Evolutionary conservation across 2,329 filamentous ascomycete genomes (phyloP).

Genomic region (Hypoxylon sp.): DNA sequence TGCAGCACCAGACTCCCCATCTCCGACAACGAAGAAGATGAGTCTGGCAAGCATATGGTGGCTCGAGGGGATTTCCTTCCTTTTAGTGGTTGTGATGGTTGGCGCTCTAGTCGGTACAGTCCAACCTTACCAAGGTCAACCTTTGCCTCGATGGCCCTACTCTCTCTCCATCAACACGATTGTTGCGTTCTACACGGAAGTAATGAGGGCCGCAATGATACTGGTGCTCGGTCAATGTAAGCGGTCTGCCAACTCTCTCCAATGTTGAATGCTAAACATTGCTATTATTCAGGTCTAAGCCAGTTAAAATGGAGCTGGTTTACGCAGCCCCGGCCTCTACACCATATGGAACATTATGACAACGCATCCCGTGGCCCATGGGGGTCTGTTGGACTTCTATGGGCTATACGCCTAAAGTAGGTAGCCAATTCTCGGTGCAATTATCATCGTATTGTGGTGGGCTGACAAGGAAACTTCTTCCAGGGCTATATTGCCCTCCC

Average conservation of each 20-base stretch:
- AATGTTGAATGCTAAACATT: conserved; percentile 2
- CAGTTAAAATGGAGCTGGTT: conserved; percentile 37
- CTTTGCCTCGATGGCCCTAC: conserved; percentile 28
- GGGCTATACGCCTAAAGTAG: conserved; percentile 25
- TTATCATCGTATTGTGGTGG: not conserved
- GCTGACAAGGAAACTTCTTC: not conserved
- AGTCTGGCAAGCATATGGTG: conserved; percentile 23
- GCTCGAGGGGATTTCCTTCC: conserved; percentile 21
- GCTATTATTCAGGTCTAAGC: conserved; percentile 19
- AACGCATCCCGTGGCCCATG: conserved; percentile 32
- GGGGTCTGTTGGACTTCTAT: conserved; percentile 24
- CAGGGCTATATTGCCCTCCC: conserved; percentile 22
- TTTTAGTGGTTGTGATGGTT: conserved; percentile 26
- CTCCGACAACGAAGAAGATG: not conserved
- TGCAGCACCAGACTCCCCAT: not conserved
- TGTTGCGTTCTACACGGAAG: conserved; percentile 26
- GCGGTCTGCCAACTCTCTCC: not conserved
- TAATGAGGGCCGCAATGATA: conserved; percentile 33
- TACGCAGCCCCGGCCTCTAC: conserved; percentile 20
- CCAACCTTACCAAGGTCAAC: conserved; percentile 18
- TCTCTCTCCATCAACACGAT: conserved; percentile 25
- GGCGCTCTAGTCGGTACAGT: conserved; percentile 24
- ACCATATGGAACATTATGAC: conserved; percentile 30
- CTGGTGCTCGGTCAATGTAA: conserved; percentile 28
- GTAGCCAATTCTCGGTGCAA: not conserved